These are phyloP conservation scores for Tulasnella sp. DNA, from an alignment of 768 basidiomycete genomes.

Conservation along the genomic window DNA sequence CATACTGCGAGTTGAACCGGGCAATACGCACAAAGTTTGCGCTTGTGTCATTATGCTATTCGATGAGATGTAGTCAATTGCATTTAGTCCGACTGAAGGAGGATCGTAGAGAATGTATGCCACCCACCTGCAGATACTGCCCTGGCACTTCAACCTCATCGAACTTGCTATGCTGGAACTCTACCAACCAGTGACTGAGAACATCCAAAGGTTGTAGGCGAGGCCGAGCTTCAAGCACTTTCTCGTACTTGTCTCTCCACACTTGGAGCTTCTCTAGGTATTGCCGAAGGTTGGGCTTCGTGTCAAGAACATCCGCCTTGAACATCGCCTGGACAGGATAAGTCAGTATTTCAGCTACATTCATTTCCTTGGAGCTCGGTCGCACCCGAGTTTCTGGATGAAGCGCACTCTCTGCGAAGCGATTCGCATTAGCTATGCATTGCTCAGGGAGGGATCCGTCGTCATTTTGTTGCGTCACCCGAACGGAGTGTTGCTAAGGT, in stretches of 20 bases:
- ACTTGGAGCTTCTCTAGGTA: slow-evolving; percentile 82
- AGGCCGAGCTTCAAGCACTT: slow-evolving; percentile 67
- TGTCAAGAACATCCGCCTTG: slow-evolving; percentile 78
- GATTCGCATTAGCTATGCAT: slow-evolving; percentile 30
- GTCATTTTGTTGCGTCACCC: slow-evolving; percentile 27
- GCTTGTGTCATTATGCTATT: slow-evolving; percentile 87
- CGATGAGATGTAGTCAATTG: slow-evolving; percentile 12
- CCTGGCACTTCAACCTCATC: slow-evolving; percentile 99
- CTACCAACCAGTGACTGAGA: slow-evolving; percentile 84
- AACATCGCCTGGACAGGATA: slow-evolving; percentile 55
- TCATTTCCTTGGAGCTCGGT: neutral
- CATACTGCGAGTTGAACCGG: slow-evolving; percentile 82
- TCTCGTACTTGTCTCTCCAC: slow-evolving; percentile 89
- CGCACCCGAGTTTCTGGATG: slow-evolving; percentile 19
- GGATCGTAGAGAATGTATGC: neutral
- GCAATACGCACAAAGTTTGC: slow-evolving; percentile 83
- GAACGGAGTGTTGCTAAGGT: slow-evolving; percentile 29
- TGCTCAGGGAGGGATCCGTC: slow-evolving; percentile 26
- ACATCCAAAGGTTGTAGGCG: slow-evolving; percentile 75
- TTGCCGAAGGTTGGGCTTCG: slow-evolving; percentile 69
- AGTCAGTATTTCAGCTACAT: neutral
- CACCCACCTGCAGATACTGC: slow-evolving; percentile 83
- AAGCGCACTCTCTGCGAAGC: slow-evolving; percentile 29
- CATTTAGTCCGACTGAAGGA: too few species aligned
- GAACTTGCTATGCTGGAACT: slow-evolving; percentile 95